These are phyloP conservation scores for Taphrina pruni DNA, from an alignment of 1,139 yeast species.

Conservation along the genomic window DNA sequence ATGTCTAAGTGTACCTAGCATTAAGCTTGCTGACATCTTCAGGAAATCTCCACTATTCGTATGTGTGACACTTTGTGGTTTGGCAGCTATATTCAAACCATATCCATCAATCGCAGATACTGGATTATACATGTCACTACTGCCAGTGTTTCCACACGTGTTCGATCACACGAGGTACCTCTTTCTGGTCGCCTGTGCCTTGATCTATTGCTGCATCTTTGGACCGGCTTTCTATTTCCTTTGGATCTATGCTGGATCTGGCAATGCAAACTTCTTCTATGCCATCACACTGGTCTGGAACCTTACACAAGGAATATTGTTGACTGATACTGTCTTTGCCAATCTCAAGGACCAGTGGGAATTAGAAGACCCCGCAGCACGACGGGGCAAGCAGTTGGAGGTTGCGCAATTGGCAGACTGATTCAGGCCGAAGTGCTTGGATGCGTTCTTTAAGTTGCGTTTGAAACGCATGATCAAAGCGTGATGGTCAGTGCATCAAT, in stretches of 20 bases:
- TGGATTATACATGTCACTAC: constrained; percentile 67
- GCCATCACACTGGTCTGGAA: constrained; percentile 88
- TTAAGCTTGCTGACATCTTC: neutral
- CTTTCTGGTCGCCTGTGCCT: constrained; percentile 55
- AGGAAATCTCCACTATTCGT: constrained; percentile 64
- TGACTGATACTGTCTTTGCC: constrained; percentile 85
- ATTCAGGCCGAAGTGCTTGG: neutral
- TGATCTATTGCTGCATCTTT: constrained; percentile 62
- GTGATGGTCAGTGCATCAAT: neutral
- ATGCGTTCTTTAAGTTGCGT: neutral
- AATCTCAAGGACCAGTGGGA: constrained; percentile 69
- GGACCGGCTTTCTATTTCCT: constrained; percentile 91
- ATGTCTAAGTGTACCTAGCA: constrained; percentile 50
- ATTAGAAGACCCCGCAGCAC: constrained; percentile 47
- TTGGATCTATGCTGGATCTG: constrained; percentile 94
- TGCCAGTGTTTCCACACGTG: constrained; percentile 62
- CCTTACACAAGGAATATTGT: constrained; percentile 67
- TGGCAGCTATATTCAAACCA: constrained; percentile 76
- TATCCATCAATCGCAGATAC: constrained; percentile 89
- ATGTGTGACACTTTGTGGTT: constrained; percentile 64
- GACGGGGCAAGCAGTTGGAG: constrained; percentile 8
- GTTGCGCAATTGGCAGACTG: constrained; percentile 13
- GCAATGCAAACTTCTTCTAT: constrained; percentile 93
- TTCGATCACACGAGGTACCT: constrained; percentile 54
- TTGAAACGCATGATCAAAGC: neutral